Percentiles rank a stretch among this genome's conserved stretches.
phyloP scores from a whole-genome alignment of 2,329 filamentous ascomycete genomes.

The Claviceps lovelessii region DNA sequence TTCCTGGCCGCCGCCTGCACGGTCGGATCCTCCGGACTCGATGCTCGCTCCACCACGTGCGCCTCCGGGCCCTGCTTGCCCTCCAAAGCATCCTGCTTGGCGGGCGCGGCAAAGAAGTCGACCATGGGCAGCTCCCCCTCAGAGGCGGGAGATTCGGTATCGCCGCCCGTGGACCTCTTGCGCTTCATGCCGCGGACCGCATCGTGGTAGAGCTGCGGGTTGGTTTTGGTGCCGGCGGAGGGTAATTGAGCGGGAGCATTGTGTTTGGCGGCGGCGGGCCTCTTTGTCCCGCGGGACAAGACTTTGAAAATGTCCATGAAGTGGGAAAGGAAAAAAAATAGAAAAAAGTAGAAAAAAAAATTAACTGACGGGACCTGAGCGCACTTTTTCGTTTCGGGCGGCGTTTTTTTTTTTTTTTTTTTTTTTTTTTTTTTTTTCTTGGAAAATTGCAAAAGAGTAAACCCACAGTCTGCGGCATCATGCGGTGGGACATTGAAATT shows the following conservation, averaged over 20 bases:
- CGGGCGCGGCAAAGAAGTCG: conserved; percentile 42
- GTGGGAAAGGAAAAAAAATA: not conserved
- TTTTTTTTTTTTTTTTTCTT: not conserved
- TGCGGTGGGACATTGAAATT: conserved; percentile 3
- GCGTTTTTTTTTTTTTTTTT: not conserved
- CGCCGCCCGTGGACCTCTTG: conserved; percentile 31
- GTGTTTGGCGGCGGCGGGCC: conserved; percentile 17
- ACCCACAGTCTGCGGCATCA: too few species aligned
- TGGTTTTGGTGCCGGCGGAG: conserved; percentile 47
- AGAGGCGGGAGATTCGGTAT: conserved; percentile 16
- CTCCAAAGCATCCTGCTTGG: conserved; percentile 23
- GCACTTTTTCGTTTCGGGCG: too few species aligned
- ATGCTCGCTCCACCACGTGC: conserved; percentile 12
- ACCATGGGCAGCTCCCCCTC: conserved; percentile 29
- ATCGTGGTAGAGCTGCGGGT: conserved; percentile 58
- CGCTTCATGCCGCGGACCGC: conserved; percentile 37
- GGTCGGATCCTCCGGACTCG: conserved; percentile 11
- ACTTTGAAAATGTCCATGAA: conserved; percentile 60
- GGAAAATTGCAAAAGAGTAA: too few species aligned
- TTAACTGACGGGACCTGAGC: too few species aligned
- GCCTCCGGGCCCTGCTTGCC: conserved; percentile 15
- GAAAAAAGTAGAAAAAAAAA: not conserved
- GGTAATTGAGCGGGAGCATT: conserved; percentile 35
- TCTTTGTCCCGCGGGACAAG: conserved; percentile 55
- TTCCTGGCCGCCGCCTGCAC: conserved; percentile 15